These are phyloP conservation scores for Carpinus fangiana DNA, from an alignment of 306 rosid genomes.

Conservation along the genomic window DNA sequence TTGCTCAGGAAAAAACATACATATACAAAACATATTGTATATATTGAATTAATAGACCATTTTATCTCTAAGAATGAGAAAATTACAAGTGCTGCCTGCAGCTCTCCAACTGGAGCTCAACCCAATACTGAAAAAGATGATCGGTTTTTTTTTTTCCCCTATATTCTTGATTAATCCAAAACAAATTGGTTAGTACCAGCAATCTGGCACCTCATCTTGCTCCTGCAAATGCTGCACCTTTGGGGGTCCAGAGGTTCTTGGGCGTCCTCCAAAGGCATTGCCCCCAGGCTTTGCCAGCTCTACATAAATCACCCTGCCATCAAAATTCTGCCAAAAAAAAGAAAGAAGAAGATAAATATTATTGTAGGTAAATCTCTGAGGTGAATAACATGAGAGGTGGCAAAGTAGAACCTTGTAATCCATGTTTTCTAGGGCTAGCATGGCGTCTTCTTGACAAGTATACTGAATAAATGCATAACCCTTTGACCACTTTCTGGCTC, in stretches of 20 bases:
- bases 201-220: conserved; percentile 70
- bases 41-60: too few relatives aligned
- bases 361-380: background rate
- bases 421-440: conserved; percentile 88
- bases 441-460: conserved; percentile 69
- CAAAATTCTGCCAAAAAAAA: conserved; percentile 41
- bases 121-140: too few relatives aligned
- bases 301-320: conserved; percentile 65
- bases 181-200: conserved; percentile 71
- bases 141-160: too few relatives aligned
- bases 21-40: too few relatives aligned
- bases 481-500: conserved; percentile 48
- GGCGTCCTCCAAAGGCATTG: conserved; percentile 43
- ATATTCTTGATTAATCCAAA: background rate
- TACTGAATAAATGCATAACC: conserved; percentile 91
- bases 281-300: conserved; percentile 67
- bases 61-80: too few relatives aligned
- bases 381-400: background rate
- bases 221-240: conserved; percentile 47
- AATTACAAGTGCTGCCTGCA: too few relatives aligned
- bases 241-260: conserved; percentile 72
- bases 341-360: background rate
- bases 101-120: too few relatives aligned
- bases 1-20: too few relatives aligned
- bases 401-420: conserved; percentile 67